A percentile compares a stretch with the other conserved stretches of the same genome.
Conservation (phyloP, 208 protist species). For the Crithidia sp. region DNA sequence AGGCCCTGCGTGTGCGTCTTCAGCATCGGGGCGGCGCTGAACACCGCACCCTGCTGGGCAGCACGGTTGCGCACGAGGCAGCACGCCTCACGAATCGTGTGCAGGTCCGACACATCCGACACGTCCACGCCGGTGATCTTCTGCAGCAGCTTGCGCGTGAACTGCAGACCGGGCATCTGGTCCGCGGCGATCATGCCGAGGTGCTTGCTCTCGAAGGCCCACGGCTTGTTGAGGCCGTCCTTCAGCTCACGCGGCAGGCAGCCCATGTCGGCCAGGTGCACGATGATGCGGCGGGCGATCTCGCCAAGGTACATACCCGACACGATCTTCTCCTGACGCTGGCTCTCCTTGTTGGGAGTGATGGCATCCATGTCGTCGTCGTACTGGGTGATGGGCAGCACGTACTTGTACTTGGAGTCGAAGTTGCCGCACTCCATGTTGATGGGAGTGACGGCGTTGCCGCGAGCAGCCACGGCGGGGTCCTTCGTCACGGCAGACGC, state of each 20-base stretch:
- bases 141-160: constrained; percentile 59
- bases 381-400: constrained; percentile 75
- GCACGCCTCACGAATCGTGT: constrained; percentile 69
- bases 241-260: constrained; percentile 56
- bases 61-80: constrained; percentile 75
- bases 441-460: constrained; percentile 62
- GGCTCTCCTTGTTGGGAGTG: constrained; percentile 69
- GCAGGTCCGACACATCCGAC: constrained; percentile 45
- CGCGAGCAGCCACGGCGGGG: constrained; percentile 47
- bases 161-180: constrained; percentile 74
- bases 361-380: constrained; percentile 73
- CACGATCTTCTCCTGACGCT: constrained; percentile 90
- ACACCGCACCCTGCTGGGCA: constrained; percentile 76
- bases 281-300: constrained; percentile 68
- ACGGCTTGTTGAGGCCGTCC: constrained; percentile 45
- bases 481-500: constrained; percentile 79
- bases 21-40: constrained; percentile 71
- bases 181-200: constrained; percentile 69
- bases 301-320: constrained; percentile 93
- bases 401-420: constrained; percentile 78
- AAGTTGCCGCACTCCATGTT: constrained; percentile 95
- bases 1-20: constrained; percentile 72
- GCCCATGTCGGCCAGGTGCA: constrained; percentile 50
- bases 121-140: constrained; percentile 58
- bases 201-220: constrained; percentile 63